Percentiles rank a stretch among this genome's conserved stretches.
phyloP scores from a whole-genome alignment of 1,139 yeast genomes.

The Pichia sp. region DNA sequence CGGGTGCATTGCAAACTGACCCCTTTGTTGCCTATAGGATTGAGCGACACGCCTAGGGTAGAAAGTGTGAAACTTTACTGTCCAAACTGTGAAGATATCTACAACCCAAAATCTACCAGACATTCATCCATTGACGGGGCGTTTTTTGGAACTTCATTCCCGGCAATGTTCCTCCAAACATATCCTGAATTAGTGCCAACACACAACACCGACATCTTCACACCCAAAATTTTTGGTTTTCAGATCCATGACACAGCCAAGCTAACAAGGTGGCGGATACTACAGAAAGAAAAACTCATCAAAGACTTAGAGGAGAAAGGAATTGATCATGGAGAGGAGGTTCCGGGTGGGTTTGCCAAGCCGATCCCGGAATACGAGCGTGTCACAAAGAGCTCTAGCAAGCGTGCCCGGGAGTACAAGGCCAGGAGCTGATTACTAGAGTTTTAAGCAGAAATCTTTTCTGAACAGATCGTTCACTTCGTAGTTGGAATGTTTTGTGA shows the following conservation, averaged over 20 bases:
- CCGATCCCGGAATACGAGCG: constrained; percentile 24
- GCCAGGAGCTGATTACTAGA: background rate
- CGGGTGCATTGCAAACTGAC: constrained; percentile 85
- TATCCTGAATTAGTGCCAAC: constrained; percentile 84
- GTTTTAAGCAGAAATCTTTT: no score
- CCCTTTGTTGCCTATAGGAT: constrained; percentile 88
- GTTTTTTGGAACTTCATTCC: constrained; percentile 92
- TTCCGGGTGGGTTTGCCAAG: constrained; percentile 32
- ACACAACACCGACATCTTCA: constrained; percentile 73
- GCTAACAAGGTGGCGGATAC: constrained; percentile 86
- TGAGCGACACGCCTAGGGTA: constrained; percentile 78
- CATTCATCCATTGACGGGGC: constrained; percentile 92
- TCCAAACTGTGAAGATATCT: constrained; percentile 92
- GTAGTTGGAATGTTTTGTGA: background rate
- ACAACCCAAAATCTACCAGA: constrained; percentile 84
- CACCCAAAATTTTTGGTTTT: constrained; percentile 92
- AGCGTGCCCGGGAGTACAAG: constrained; percentile 8
- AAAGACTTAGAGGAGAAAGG: constrained; percentile 35
- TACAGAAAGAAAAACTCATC: constrained; percentile 61
- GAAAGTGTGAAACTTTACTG: constrained; percentile 88
- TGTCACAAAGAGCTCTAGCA: constrained; percentile 4
- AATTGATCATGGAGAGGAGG: constrained; percentile 24
- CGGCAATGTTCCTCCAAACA: constrained; percentile 93
- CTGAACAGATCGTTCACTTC: background rate
- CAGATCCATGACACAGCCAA: constrained; percentile 87